Evolutionary conservation across 2,329 filamentous ascomycete genomes (phyloP), one percentile per base, ranked within the genome.

Genomic region (Aurifilum marmelostoma): DNA sequence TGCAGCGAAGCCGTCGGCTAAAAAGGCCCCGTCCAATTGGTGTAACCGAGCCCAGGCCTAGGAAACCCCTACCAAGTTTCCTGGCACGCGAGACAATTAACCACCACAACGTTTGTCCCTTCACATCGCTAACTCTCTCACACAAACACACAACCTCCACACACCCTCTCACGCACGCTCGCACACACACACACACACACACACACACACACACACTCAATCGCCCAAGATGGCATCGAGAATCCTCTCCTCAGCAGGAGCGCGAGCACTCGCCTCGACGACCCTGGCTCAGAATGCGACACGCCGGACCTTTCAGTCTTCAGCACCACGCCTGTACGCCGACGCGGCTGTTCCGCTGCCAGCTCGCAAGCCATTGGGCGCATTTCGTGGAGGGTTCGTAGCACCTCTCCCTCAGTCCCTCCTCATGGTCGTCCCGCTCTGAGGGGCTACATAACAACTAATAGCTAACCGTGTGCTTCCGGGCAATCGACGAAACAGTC

Each of bases 331-430:
- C 71, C 82, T 80, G 75, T 80, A 81, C 75, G 83, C 79, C 71
- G 81, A 80, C 62, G 77, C 81, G 54, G 77, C 80, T 67, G 63
- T 60, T 29, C 81, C 85, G 47, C 80, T 89, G 70, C 85, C 85
- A n/a, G 82, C 84, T 66, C 83, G 85, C 75, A 87, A 84, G 79
- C 87, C 87, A 60, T 80, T 89, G 70, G 87, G 87, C 73, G 87
- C 87, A 70, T 88, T 89, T 77, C 85, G 87, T 63, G 86, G 86
- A 81, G 87, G 87, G 87, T 89, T 75, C 77, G 86, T 82, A 4
- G 34, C 58, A 56, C 12, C 61, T 34, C 6, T 41, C 1, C 6
- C 16, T 27, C 50, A 9, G 7, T 11, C 37, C 37, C 11, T 39
- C 9, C 37, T 39, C 37, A 4, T 37, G 34, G 4, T 9, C 34